Evolutionary conservation across 2,329 filamentous ascomycete genomes (phyloP), one percentile per base, ranked within the genome.

Genomic region (Tolypocladium album): DNA sequence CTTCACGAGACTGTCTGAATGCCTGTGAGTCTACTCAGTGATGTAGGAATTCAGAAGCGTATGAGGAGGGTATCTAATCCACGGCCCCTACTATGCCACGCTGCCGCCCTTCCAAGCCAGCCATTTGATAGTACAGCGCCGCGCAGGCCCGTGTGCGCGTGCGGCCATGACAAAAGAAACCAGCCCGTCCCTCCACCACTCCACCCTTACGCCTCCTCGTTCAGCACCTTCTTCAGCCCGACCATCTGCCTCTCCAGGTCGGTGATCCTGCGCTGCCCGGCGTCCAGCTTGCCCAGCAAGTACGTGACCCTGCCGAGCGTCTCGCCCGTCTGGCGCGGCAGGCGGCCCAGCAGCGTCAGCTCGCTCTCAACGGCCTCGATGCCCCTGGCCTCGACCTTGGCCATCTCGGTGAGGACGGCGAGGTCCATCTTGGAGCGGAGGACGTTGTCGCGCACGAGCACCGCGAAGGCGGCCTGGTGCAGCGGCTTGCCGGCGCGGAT

Each of bases 401-500:
- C 84, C 60, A 89, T 75, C 70, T 93, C 87, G 0, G 78, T 80
- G 27, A 95, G 68, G 22, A 92, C 79, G 1, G 84, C 82, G 13
- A 95, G 76, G 67, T 91, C 87, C 72, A 97, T 83, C 64, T 87
- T 84, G 42, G 88, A 87, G 50, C 81, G 80, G 50, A 97, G 78
- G 0, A 91, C 90, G 8, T 80, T 78, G 69, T 97, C 92, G 55
- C 83, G 76, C 0, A 86, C 81, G 43, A 97, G 76, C 43, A 83
- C 79, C 61, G 82, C 80, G 75, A 97, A 97, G 0, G 92, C 92
- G 1, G 92, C 86, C 61, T 87, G 85, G 73, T 93, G 95, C 34
- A 97, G 88, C 0, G 93, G 92, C 69, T 90, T 91, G 27, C 92
- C 92, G 0, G 91, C 88, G 59, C 82, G 86, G 71, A 97, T 89